Percentiles rank a stretch among this genome's conserved stretches.
Evolutionary conservation across 208 protist species (phyloP).

Genomic region (Leishmania mexicana): DNA sequence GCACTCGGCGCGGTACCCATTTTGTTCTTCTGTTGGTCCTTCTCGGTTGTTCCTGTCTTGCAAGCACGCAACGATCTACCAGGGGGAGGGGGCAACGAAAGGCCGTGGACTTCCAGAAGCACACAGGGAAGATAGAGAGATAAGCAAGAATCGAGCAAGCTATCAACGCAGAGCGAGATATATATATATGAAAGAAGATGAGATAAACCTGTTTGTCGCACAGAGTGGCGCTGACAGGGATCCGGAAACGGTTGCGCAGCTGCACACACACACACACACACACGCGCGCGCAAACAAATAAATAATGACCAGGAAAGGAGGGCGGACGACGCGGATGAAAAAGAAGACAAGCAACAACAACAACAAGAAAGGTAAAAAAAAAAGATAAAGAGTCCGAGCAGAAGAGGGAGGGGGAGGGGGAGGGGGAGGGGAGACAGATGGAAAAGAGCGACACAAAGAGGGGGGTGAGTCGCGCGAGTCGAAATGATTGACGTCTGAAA

Average conservation of each 20-base stretch:
- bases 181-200: background rate
- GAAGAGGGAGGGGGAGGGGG: background rate
- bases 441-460: background rate
- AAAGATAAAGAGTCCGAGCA: background rate
- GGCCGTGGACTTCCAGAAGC: background rate
- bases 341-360: background rate
- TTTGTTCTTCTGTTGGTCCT: background rate
- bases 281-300: background rate
- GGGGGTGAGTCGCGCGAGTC: background rate
- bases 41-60: background rate
- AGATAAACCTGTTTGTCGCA: background rate
- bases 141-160: background rate
- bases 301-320: constrained; percentile 6
- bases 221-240: background rate
- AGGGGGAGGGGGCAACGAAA: too few relatives aligned
- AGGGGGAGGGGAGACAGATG: background rate
- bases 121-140: background rate
- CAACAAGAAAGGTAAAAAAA: background rate
- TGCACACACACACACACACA: background rate
- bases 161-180: too few relatives aligned
- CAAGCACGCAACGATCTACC: background rate
- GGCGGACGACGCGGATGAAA: background rate
- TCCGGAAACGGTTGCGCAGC: background rate
- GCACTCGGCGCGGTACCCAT: constrained; percentile 78
- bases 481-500: background rate